Evolutionary conservation across 768 basidiomycete species (phyloP), one percentile per base, ranked within the genome.

Genomic region (Podaxis sp.): DNA sequence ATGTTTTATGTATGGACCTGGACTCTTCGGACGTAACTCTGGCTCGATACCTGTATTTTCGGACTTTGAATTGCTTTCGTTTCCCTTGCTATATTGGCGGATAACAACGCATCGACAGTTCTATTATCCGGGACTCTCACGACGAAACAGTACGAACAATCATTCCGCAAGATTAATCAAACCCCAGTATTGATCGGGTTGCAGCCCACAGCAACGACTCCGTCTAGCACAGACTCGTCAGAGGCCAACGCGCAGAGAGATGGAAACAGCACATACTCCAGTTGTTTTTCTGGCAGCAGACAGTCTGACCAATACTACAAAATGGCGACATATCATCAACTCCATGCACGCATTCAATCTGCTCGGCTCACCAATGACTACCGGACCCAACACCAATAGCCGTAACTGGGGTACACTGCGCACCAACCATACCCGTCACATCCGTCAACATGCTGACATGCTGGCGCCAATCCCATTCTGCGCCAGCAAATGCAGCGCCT

Each of bases 131-230:
- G 19, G 19, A 46, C 9, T 8, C n/a, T 17, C 44, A 46, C 44
- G 17, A 46, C n/a, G 17, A 46, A 19, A n/a, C 44, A 46, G 7
- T 19, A 19, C 2, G 19, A 46, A 19, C 7, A 22, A 46, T 15
- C 7, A 17, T 9, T n/a, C 19, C 19, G 19, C 44, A 46, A 46
- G 19, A 46, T 46, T 22, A n/a, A 51, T 28, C 22, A 24, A 15
- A 24, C 49, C 12, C 22, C 49, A 51, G 28, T 12, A 38, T 59
- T 59, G 49, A 59, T 39, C 30, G 33, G 48, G 17, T 24, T 59
- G 30, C 49, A 59, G 4, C 59, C 59, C 38, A 59, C 36, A 59
- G 38, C 48, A 24, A 59, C 49, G n/a, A 26, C 49, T 24, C 59
- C 48, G 12, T 38, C 59, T 59, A 38, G 8, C 12, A 36, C 15